phyloP scores from a whole-genome alignment of 1,284 basidiomycete species.

The Cutaneotrichosporon spelunceum region DNA sequence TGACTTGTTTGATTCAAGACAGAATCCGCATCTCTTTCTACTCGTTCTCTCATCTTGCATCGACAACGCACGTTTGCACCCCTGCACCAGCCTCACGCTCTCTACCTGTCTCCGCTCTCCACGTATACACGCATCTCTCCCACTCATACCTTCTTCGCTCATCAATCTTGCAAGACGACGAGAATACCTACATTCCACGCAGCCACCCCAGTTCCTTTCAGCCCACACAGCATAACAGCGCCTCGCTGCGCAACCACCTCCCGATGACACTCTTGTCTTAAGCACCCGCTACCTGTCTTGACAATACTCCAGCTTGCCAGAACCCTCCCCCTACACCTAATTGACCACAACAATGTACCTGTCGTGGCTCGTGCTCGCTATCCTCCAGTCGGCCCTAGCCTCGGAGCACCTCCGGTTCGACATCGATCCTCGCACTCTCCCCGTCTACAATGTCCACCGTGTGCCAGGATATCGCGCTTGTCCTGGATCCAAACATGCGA shows the following conservation, averaged over 20 bases:
- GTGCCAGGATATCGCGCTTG: not conserved
- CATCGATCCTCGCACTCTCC: not conserved
- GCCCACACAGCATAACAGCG: not conserved
- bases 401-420: not conserved
- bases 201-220: not conserved
- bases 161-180: not conserved
- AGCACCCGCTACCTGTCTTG: not conserved
- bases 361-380: not conserved
- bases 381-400: not conserved
- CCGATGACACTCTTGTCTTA: not conserved
- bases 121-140: not conserved
- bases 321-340: not conserved
- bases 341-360: slow-evolving; percentile 1
- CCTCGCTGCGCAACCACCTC: not conserved
- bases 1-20: not conserved
- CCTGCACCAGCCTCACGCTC: not conserved
- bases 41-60: not conserved
- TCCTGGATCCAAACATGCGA: not conserved
- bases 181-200: not conserved
- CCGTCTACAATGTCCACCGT: not conserved
- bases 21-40: not conserved
- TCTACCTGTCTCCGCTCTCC: not conserved
- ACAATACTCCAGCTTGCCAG: not conserved
- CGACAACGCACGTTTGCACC: no score
- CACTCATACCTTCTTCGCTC: not conserved